These are phyloP conservation scores for Quercus cerris DNA, from an alignment of 306 rosid species.

Conservation along the genomic window DNA sequence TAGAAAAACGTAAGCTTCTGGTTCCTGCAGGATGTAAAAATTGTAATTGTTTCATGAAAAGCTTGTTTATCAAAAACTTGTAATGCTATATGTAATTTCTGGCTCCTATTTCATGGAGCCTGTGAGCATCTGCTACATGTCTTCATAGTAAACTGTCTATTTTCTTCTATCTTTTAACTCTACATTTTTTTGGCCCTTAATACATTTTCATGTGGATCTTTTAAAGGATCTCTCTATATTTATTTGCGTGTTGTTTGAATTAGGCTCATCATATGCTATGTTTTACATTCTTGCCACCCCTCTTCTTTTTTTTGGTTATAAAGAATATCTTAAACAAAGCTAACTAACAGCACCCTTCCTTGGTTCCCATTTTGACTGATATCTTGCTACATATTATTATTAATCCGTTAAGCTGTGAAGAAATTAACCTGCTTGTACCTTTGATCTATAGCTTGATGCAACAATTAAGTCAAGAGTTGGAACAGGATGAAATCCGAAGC, in stretches of 20 bases:
- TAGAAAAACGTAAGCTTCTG: neutral
- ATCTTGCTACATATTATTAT: neutral
- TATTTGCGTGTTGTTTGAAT: neutral
- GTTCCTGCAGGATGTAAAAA: neutral
- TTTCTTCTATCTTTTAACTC: neutral
- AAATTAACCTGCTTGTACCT: neutral
- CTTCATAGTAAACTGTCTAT: neutral
- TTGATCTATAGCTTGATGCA: conserved; percentile 67
- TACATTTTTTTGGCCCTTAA: neutral
- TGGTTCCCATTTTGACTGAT: neutral
- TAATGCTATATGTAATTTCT: neutral
- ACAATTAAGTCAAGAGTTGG: conserved; percentile 84
- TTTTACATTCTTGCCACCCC: neutral
- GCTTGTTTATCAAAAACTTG: neutral
- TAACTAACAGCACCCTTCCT: too few species aligned
- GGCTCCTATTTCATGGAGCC: neutral
- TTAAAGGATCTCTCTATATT: neutral
- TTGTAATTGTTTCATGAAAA: neutral
- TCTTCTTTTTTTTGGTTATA: neutral
- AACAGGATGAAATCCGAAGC: conserved; percentile 69
- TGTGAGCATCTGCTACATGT: neutral
- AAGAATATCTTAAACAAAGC: neutral
- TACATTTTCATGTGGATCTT: neutral
- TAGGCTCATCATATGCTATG: neutral
- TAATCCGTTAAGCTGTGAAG: conserved; percentile 7